phyloP scores from a whole-genome alignment of 2,329 filamentous ascomycete species.

The Monilinia vaccinii-corymbosi region DNA sequence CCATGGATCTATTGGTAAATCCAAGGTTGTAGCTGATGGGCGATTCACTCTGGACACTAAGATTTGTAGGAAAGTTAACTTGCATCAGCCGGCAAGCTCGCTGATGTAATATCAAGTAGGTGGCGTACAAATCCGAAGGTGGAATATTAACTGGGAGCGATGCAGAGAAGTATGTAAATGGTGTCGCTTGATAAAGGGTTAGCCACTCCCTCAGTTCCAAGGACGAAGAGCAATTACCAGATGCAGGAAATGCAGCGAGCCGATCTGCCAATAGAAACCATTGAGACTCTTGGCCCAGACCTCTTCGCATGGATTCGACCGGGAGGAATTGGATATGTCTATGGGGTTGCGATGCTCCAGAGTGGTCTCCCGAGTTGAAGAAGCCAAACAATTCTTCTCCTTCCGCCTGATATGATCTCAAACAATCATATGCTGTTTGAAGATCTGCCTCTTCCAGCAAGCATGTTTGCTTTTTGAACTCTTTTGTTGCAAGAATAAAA shows the following conservation, averaged over 20 bases:
- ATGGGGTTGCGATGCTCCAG: slow-evolving; percentile 64
- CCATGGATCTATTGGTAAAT: slow-evolving; percentile 45
- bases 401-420: slow-evolving; percentile 42
- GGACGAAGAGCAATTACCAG: slow-evolving; percentile 10
- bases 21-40: slow-evolving; percentile 56
- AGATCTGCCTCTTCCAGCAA: slow-evolving; percentile 53
- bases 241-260: slow-evolving; percentile 21
- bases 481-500: slow-evolving; percentile 61
- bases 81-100: slow-evolving; percentile 15
- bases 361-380: slow-evolving; percentile 55
- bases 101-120: slow-evolving; percentile 22
- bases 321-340: slow-evolving; percentile 65
- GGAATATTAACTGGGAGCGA: slow-evolving; percentile 15
- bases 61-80: neutral
- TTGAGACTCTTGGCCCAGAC: slow-evolving; percentile 24
- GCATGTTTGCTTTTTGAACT: slow-evolving; percentile 55
- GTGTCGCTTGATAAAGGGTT: slow-evolving; percentile 16
- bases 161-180: slow-evolving; percentile 27
- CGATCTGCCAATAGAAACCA: slow-evolving; percentile 44
- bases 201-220: neutral
- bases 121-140: slow-evolving; percentile 18
- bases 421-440: slow-evolving; percentile 50
- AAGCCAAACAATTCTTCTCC: slow-evolving; percentile 30
- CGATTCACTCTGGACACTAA: slow-evolving; percentile 24
- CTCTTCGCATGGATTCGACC: slow-evolving; percentile 51